Percentiles rank a stretch among this genome's conserved stretches.
Evolutionary conservation across 169 alveolate genomes (phyloP).

Genomic region (Theileria annulata): DNA sequence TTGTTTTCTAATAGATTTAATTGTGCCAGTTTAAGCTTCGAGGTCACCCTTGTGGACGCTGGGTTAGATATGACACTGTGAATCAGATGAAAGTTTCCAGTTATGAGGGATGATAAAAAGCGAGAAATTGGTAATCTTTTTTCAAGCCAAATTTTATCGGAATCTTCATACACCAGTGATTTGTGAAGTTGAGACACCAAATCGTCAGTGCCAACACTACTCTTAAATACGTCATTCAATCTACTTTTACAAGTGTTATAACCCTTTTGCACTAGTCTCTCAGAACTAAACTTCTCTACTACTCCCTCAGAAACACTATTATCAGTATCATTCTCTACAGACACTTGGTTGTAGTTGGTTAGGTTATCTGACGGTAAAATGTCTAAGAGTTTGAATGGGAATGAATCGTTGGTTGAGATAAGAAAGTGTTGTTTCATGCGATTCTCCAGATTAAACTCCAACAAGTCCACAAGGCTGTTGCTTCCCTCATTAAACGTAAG

Average conservation of each 20-base stretch:
- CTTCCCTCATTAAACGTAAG: constrained; percentile 2
- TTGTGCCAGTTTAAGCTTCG: constrained; percentile 18
- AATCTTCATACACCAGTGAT: background rate
- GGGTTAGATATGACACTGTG: constrained; percentile 41
- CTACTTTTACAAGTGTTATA: background rate
- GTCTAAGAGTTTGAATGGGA: constrained; percentile 63
- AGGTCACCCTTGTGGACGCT: constrained; percentile 24
- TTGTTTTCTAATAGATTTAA: constrained; percentile 50
- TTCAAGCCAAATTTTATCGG: constrained; percentile 46
- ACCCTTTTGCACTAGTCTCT: background rate
- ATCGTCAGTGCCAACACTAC: background rate
- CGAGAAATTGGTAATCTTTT: constrained; percentile 44
- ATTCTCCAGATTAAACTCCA: constrained; percentile 29
- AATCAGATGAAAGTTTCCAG: constrained; percentile 44
- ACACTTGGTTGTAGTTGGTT: no score
- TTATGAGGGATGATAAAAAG: constrained; percentile 37
- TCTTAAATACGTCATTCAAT: background rate
- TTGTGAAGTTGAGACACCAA: background rate
- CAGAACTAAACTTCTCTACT: background rate
- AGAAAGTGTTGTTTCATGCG: constrained; percentile 30
- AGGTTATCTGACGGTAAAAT: background rate
- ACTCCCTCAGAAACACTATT: background rate
- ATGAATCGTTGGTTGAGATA: constrained; percentile 33
- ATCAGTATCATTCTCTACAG: background rate
- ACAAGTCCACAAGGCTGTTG: constrained; percentile 21